Percentiles rank a stretch among this genome's conserved stretches.
These are phyloP conservation scores for Hyparrhenia diplandra DNA, from an alignment of 176 grass and related monocot genomes.

Conservation along the genomic window DNA sequence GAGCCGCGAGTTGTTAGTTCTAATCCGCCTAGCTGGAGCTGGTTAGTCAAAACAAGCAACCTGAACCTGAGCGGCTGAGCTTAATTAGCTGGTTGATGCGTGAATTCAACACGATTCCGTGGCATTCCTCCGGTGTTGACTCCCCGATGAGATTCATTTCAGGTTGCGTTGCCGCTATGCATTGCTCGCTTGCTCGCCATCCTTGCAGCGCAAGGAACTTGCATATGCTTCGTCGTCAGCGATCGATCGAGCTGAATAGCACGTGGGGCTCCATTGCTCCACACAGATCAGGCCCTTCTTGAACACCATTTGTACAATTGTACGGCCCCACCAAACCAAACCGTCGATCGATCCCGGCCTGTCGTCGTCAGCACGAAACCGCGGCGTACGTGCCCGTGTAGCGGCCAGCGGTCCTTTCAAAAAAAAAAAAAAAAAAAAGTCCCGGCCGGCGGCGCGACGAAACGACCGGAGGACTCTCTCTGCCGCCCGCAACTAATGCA, in stretches of 20 bases:
- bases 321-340: not conserved
- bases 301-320: not conserved
- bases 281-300: not conserved
- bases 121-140: not conserved
- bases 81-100: not conserved
- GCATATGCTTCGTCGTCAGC: not conserved
- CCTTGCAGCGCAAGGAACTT: slow-evolving; percentile 29
- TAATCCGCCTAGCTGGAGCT: not conserved
- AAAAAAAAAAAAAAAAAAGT: too few relatives aligned
- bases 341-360: not conserved
- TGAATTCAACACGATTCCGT: not conserved
- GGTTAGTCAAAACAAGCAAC: not conserved
- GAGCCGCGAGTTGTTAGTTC: not conserved
- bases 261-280: not conserved
- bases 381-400: not conserved
- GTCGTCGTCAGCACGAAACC: not conserved
- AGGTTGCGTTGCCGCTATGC: not conserved
- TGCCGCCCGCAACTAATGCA: not conserved
- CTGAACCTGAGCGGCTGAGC: not conserved
- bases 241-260: not conserved
- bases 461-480: not conserved
- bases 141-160: not conserved
- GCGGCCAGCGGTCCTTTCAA: too few relatives aligned
- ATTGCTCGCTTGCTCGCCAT: not conserved
- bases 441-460: slow-evolving; percentile 3